Base-by-base conservation (phyloP, 176 grass and related monocot species). In the Bolboschoenus planiculmis region DNA sequence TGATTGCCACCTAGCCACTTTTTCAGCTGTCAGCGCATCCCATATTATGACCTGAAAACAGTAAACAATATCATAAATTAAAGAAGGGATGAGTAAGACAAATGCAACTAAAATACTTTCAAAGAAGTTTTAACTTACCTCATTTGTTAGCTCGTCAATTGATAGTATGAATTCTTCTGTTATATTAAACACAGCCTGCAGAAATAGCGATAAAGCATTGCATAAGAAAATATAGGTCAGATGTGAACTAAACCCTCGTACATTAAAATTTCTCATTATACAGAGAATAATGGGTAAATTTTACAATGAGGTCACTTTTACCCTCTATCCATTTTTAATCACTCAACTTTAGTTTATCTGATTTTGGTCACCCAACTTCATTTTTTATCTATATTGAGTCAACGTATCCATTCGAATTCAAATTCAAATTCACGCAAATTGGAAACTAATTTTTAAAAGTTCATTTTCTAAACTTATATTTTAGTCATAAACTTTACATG, bases 131-230 rank as follows among this genome's bases (percentile, higher is more conserved):
- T 40, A 75, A 83, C 42, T 72, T 55, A 92, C 96, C 96, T 93
- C 96, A 39, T 84, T 98, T 21, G 85, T 95, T 48, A 86, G 90
- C 83, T 98, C 96, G 24, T 98, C 90, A 27, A 81, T 82, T 56
- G 96, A 95, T 56, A 98, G 68, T 78, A 98, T 86, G 10, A 95
- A 98, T 65, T 98, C 96, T 78, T 95, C 90, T 0, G 84, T 95
- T 81, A 90, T 87, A 67, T 86, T 93, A 90, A 98, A 98, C 57
- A 93, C 89, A 60, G 92, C 96, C 95, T 98, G 74, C 55, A 88
- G 59, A 85, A 2, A 83, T 77, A 79, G 57, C 30, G 24, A 81
- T 20, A 78, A 83, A 56, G 66, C 51, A 74, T 66, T 74, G 46
- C 82, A 84, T 55, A 53, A 58, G 60, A 83, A 66, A 23, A 20